These are phyloP conservation scores for Microascus cirrosus DNA, from an alignment of 2,329 filamentous ascomycete species.

Conservation along the genomic window DNA sequence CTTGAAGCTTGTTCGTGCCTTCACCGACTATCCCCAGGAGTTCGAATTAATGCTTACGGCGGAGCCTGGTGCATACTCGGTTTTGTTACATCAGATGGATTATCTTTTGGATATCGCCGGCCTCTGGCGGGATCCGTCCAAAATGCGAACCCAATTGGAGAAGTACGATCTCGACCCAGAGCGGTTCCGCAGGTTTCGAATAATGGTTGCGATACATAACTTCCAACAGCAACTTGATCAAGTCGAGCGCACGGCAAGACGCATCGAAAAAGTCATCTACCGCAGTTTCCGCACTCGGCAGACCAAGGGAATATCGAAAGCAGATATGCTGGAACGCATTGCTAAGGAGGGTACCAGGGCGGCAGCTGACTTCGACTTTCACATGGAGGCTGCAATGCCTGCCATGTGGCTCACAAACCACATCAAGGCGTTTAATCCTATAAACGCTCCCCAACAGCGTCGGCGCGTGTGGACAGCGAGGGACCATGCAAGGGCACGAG, in stretches of 20 bases:
- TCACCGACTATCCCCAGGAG: conserved; percentile 1
- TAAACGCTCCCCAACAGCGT: background rate
- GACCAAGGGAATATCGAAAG: background rate
- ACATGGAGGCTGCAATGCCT: conserved; percentile 8
- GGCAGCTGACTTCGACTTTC: conserved; percentile 6
- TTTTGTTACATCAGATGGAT: conserved; percentile 8
- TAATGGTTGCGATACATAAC: background rate
- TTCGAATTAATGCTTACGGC: conserved; percentile 4
- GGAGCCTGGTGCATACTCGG: conserved; percentile 3
- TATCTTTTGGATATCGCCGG: conserved; percentile 7
- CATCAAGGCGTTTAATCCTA: background rate
- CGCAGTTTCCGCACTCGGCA: background rate
- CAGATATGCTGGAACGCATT: background rate
- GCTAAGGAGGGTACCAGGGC: background rate
- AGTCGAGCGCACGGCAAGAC: background rate
- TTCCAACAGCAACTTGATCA: conserved; percentile 5
- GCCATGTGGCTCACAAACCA: conserved; percentile 2
- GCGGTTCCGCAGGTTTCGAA: conserved; percentile 1
- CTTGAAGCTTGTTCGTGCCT: conserved; percentile 5
- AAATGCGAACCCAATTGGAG: background rate
- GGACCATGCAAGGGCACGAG: background rate
- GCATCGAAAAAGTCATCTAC: background rate
- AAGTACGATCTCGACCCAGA: background rate
- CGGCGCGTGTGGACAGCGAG: background rate
- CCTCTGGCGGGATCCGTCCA: conserved; percentile 1